Conservation (phyloP, 2,329 filamentous ascomycete species). For the Aspergillus sp. region DNA sequence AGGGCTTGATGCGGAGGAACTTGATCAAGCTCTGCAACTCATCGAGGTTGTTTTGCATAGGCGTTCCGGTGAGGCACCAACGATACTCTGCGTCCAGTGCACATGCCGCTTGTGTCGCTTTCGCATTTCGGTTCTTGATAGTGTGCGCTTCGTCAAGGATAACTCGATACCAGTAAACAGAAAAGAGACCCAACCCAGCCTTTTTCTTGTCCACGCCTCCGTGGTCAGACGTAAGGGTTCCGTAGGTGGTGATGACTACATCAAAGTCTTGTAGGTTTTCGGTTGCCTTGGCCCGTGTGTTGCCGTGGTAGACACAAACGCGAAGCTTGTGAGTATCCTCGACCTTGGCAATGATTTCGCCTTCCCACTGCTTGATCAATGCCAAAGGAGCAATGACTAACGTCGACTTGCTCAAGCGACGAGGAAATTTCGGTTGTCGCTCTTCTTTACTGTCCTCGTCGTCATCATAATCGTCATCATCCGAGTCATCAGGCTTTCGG, state of each 20-base stretch:
- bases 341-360: conserved; percentile 80
- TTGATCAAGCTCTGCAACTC: conserved; percentile 89
- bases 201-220: conserved; percentile 54
- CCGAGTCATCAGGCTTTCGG: conserved; percentile 44
- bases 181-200: conserved; percentile 75
- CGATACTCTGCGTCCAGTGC: conserved; percentile 77
- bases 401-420: conserved; percentile 65
- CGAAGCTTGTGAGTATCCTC: conserved; percentile 59
- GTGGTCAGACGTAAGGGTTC: conserved; percentile 88
- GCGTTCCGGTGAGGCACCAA: conserved; percentile 94
- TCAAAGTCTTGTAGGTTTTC: conserved; percentile 76
- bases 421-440: conserved; percentile 57
- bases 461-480: conserved; percentile 39
- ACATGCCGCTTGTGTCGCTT: conserved; percentile 86
- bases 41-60: conserved; percentile 96
- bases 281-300: conserved; percentile 69
- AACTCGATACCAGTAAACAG: conserved; percentile 87
- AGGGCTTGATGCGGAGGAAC: conserved; percentile 86
- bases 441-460: conserved; percentile 25
- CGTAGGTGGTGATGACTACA: conserved; percentile 94
- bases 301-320: conserved; percentile 85
- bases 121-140: conserved; percentile 96
- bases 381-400: conserved; percentile 88
- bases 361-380: conserved; percentile 94
- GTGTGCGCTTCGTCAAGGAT: conserved; percentile 96